phyloP scores from a whole-genome alignment of 306 rosid genomes.

The Oxytropis ochrocephala region DNA sequence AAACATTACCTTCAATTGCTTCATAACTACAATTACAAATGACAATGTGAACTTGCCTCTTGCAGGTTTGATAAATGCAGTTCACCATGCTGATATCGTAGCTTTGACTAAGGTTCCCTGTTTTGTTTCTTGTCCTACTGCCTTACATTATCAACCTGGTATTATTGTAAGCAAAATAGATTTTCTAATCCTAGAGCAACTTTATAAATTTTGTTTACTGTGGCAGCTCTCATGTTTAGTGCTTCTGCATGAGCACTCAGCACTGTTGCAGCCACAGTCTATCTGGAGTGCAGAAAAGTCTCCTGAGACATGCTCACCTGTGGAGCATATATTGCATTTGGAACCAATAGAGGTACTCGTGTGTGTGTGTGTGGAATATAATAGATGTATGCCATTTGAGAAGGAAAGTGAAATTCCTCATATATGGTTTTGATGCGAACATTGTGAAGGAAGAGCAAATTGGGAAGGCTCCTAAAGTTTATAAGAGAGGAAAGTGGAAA shows the following conservation, averaged over 20 bases:
- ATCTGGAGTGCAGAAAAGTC: constrained; percentile 77
- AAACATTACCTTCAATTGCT: constrained; percentile 8
- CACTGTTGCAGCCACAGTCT: constrained; percentile 67
- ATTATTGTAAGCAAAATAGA: neutral
- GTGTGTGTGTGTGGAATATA: neutral
- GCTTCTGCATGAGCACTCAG: constrained; percentile 55
- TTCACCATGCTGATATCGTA: constrained; percentile 64
- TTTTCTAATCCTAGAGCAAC: neutral
- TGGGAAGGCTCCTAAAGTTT: too few species aligned
- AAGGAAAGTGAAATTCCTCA: neutral
- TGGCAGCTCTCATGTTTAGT: constrained; percentile 82
- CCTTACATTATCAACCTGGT: constrained; percentile 5
- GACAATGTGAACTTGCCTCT: constrained; percentile 13
- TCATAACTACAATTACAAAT: neutral
- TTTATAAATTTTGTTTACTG: constrained; percentile 23
- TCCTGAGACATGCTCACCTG: constrained; percentile 59
- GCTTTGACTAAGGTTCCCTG: constrained; percentile 71
- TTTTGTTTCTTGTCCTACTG: neutral
- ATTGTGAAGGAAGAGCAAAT: too few species aligned
- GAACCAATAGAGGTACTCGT: constrained; percentile 76
- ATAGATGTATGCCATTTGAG: neutral
- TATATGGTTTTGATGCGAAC: too few species aligned
- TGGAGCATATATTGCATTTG: constrained; percentile 83
- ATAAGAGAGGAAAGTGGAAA: too few species aligned
- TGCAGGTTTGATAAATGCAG: constrained; percentile 51